Percentiles rank a stretch among this genome's conserved stretches.
Conservation (phyloP, 306 rosid genomes). For the Betula pendula region DNA sequence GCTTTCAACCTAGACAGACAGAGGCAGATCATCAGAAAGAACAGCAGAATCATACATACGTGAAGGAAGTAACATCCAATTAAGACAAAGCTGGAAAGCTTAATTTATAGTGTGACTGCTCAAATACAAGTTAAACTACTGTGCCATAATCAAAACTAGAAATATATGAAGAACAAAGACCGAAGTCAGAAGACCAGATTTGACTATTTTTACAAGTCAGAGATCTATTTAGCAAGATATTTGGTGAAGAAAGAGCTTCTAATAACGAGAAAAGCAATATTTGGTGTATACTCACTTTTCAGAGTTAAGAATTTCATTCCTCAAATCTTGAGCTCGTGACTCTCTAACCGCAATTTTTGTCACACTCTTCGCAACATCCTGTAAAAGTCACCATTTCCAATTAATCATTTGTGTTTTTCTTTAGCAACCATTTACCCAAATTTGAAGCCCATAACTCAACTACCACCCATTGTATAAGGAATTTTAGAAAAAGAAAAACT, state of each 20-base stretch:
- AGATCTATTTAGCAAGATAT: background rate
- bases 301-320: constrained; percentile 91
- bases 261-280: background rate
- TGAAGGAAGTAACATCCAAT: constrained; percentile 15
- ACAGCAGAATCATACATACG: background rate
- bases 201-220: background rate
- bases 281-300: constrained; percentile 66
- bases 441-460: background rate
- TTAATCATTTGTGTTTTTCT: constrained; percentile 15
- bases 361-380: constrained; percentile 90
- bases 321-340: constrained; percentile 86
- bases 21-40: constrained; percentile 17
- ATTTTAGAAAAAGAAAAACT: background rate
- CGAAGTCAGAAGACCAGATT: background rate
- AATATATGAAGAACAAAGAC: no score
- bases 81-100: background rate
- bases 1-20: constrained; percentile 63
- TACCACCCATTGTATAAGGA: background rate
- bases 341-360: constrained; percentile 85
- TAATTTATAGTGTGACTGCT: background rate
- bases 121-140: constrained; percentile 7
- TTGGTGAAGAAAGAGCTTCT: background rate
- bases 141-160: no score
- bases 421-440: constrained; percentile 24
- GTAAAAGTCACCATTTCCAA: constrained; percentile 24